Percentiles rank a stretch among this genome's conserved stretches.
Conservation (phyloP, 495 filamentous ascomycete species). For the Hypomontagnella submonticulosa region DNA sequence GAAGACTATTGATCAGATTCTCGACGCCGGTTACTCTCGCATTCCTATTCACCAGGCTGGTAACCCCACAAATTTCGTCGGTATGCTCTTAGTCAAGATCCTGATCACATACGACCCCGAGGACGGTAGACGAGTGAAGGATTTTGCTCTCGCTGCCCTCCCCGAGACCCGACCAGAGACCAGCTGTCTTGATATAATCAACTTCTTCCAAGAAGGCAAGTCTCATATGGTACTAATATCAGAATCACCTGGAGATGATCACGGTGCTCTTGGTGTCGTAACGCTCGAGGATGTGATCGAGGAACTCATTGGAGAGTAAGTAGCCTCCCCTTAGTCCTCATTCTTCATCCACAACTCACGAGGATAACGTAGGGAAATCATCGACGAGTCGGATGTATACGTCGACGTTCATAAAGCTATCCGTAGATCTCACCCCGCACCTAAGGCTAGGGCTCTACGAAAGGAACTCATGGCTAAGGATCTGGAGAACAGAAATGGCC, state of each 20-base stretch:
- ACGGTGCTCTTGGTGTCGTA: conserved; percentile 90
- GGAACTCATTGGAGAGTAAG: conserved; percentile 96
- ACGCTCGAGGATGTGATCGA: conserved; percentile 98
- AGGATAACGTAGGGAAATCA: conserved; percentile 68
- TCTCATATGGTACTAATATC: conserved; percentile 99
- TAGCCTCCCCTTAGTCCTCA: conserved; percentile 37
- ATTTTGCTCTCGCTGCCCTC: conserved; percentile 91
- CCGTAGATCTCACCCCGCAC: conserved; percentile 65
- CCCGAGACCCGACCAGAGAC: conserved; percentile 95
- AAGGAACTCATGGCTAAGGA: conserved; percentile 66
- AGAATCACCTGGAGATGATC: conserved; percentile 85
- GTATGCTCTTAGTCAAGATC: conserved; percentile 98
- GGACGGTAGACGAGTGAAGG: conserved; percentile 81
- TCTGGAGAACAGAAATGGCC: conserved; percentile 39
- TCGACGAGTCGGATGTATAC: conserved; percentile 91
- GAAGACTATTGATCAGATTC: conserved; percentile 88
- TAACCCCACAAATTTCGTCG: conserved; percentile 87
- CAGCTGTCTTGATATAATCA: conserved; percentile 96
- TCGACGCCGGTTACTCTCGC: conserved; percentile 92
- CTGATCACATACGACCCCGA: conserved; percentile 98
- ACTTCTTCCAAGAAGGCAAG: conserved; percentile 99
- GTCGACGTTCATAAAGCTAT: conserved; percentile 98
- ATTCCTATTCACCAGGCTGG: conserved; percentile 93
- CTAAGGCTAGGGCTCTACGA: conserved; percentile 65
- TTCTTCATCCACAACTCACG: conserved; percentile 26